A percentile compares a stretch with the other conserved stretches of the same genome.
phyloP scores from a whole-genome alignment of 202 grass and related monocot genomes.

The Carex arenaria region DNA sequence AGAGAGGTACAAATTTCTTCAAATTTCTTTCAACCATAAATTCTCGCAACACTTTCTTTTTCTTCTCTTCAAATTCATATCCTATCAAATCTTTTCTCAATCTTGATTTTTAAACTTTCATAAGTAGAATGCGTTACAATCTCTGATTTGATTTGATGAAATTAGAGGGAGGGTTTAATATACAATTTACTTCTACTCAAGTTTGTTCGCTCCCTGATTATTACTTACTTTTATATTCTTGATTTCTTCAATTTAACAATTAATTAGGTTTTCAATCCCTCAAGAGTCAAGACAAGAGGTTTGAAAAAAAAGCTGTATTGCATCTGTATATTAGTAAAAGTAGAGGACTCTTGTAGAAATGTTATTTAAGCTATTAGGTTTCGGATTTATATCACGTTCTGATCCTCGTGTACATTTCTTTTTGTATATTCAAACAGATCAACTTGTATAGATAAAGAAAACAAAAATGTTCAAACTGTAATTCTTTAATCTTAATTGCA shows the following conservation, averaged over 20 bases:
- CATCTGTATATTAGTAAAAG: neutral
- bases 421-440: neutral
- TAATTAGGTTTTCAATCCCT: neutral
- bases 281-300: neutral
- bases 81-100: too few species aligned
- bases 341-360: neutral
- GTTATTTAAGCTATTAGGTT: neutral
- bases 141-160: neutral
- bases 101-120: neutral
- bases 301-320: neutral
- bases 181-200: neutral
- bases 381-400: neutral
- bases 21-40: neutral
- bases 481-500: neutral
- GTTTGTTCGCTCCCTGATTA: neutral
- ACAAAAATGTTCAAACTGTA: neutral
- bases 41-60: neutral
- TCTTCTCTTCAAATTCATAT: neutral
- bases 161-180: neutral
- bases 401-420: neutral
- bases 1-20: neutral
- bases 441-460: neutral
- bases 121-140: neutral
- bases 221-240: neutral
- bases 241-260: neutral